Percentiles rank a stretch among this genome's conserved stretches.
phyloP scores from a whole-genome alignment of 345 rosid genomes.

The Isatis tinctoria region DNA sequence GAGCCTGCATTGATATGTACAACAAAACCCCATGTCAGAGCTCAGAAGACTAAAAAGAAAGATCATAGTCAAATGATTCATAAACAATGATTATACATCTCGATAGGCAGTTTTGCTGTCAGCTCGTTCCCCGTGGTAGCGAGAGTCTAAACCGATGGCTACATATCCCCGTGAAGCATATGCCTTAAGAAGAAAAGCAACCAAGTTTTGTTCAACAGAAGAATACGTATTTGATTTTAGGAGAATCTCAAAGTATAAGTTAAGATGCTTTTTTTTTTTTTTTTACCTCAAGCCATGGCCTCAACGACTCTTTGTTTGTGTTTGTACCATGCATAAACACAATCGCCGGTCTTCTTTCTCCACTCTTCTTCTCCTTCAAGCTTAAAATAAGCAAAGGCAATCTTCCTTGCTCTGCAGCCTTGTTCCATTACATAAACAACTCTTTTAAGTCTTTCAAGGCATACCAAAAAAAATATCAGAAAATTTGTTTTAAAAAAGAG shows the following conservation, averaged over 20 bases:
- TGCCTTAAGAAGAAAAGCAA: constrained; percentile 39
- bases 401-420: constrained; percentile 75
- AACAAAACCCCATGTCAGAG: not conserved
- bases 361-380: constrained; percentile 35
- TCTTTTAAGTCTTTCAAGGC: not conserved
- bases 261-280: not conserved
- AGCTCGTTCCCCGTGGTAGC: constrained; percentile 93
- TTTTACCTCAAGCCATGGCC: constrained; percentile 82
- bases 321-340: constrained; percentile 83
- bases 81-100: constrained; percentile 40
- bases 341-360: constrained; percentile 58
- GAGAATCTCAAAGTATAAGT: not conserved
- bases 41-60: not conserved
- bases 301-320: constrained; percentile 80
- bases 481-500: not conserved
- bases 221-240: not conserved
- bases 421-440: not conserved
- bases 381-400: constrained; percentile 70
- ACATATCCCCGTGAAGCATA: constrained; percentile 90
- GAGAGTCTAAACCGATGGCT: constrained; percentile 79
- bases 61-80: not conserved
- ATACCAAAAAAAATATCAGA: not conserved
- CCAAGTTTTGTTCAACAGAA: not conserved
- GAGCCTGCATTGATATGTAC: constrained; percentile 51
- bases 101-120: constrained; percentile 50